Evolutionary conservation across 2,329 filamentous ascomycete genomes (phyloP), one percentile per base, ranked within the genome.

Genomic region (Colletotrichum australisinense): DNA sequence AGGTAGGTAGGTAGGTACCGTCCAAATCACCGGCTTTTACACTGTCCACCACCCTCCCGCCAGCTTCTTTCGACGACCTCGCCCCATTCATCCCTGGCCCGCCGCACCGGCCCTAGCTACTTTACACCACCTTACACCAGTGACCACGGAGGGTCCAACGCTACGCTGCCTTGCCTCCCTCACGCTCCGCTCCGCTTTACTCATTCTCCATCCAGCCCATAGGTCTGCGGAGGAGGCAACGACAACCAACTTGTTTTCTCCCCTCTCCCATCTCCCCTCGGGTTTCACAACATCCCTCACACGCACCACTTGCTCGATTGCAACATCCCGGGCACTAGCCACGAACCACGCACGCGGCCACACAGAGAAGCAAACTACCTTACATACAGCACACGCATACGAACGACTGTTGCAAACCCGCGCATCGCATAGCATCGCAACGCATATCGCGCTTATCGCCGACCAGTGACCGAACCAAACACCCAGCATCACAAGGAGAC

Each of bases 141-240:
- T 49, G 28, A 63, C 28, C 30, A 12, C 30, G 56, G 42, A 28
- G n/a, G 28, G 24, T 60, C 30, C 63, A 58, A 60, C 56, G 64
- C 53, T 35, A 56, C 63, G 49, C 57, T 42, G 22, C 53, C 42
- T 63, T 53, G 56, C 56, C 56, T 42, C 46, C 56, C 56, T 42
- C 46, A 56, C 63, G 49, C 57, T 56, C 28, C 53, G 57, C 58
- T 63, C 65, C 59, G 69, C 65, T 72, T 58, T 59, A 65, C 66
- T 24, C 59, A 57, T 68, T 69, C 49, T 59, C 46, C 49, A 67
- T 22, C 38, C 38, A 72, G 38, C 42, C 62, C 66, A 49, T 35
- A 35, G 32, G 32, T 46, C 30, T 52, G 66, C 35, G 67, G 67
- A 73, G 56, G 71, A 73, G 71, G 52, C 67, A 73, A 71, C 71